These are phyloP conservation scores for Claviceps citrina DNA, from an alignment of 2,329 filamentous ascomycete species.

Conservation along the genomic window DNA sequence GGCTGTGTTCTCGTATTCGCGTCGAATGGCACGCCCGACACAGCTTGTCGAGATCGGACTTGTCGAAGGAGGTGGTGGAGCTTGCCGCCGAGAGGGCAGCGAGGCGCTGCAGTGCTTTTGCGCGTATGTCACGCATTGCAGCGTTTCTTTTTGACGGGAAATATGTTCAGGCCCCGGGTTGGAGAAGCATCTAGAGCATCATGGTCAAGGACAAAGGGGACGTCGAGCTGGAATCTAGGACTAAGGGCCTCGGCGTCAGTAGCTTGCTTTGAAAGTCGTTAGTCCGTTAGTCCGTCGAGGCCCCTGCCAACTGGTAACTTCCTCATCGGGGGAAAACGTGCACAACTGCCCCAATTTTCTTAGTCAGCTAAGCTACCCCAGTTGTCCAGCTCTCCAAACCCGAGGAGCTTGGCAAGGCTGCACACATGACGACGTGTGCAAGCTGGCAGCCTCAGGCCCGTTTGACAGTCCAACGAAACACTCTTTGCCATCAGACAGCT, in stretches of 20 bases:
- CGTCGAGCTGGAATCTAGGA: not conserved
- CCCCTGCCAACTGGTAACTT: constrained; percentile 1
- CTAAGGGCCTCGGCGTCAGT: constrained; percentile 1
- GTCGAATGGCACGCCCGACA: constrained; percentile 40
- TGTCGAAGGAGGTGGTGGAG: constrained; percentile 38
- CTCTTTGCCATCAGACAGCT: constrained; percentile 8
- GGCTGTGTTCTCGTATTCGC: constrained; percentile 28
- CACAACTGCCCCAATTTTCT: constrained; percentile 11
- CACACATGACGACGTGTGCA: constrained; percentile 21
- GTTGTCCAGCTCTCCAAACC: constrained; percentile 8
- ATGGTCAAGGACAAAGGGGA: not conserved
- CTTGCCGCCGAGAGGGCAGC: constrained; percentile 44
- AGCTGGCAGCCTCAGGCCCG: constrained; percentile 16
- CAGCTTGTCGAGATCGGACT: constrained; percentile 47
- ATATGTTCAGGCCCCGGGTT: not conserved
- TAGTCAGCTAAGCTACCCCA: constrained; percentile 27
- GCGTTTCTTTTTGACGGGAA: constrained; percentile 3
- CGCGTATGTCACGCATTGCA: constrained; percentile 43
- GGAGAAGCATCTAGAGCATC: not conserved
- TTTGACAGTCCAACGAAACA: constrained; percentile 8
- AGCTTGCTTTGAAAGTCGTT: not conserved
- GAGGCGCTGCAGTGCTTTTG: constrained; percentile 49
- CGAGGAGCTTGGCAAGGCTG: constrained; percentile 4
- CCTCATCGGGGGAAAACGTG: not conserved
- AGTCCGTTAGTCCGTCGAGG: too few species aligned